Percentiles rank a stretch among this genome's conserved stretches.
Conservation (phyloP, 1,284 basidiomycete species). For the Meripilus lineatus region DNA sequence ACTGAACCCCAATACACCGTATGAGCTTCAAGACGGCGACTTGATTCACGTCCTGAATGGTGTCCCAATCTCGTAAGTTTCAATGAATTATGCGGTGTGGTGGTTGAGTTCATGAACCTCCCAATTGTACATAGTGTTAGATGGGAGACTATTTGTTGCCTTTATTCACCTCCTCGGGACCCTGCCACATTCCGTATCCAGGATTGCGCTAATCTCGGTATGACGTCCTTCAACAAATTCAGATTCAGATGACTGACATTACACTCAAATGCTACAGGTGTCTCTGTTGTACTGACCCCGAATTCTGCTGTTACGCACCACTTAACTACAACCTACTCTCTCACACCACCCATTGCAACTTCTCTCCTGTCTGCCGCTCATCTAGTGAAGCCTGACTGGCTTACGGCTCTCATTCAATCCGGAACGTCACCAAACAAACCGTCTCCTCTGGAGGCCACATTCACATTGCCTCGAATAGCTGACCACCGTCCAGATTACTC, state of each 20-base stretch:
- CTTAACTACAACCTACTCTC: slow-evolving; percentile 43
- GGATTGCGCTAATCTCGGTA: slow-evolving; percentile 54
- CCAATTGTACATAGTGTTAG: slow-evolving; percentile 31
- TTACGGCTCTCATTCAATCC: slow-evolving; percentile 48
- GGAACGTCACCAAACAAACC: slow-evolving; percentile 34
- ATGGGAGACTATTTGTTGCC: slow-evolving; percentile 53
- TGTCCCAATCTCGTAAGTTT: slow-evolving; percentile 38
- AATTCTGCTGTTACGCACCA: slow-evolving; percentile 54
- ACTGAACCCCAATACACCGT: slow-evolving; percentile 15
- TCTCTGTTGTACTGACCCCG: slow-evolving; percentile 44
- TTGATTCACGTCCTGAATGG: slow-evolving; percentile 40
- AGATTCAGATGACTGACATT: not conserved
- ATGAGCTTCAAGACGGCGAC: slow-evolving; percentile 46
- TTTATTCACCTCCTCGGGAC: slow-evolving; percentile 31
- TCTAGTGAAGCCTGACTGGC: slow-evolving; percentile 61
- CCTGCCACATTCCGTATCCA: slow-evolving; percentile 28
- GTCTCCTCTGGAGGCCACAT: slow-evolving; percentile 45
- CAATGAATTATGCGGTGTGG: not conserved
- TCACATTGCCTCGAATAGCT: slow-evolving; percentile 40
- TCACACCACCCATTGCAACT: slow-evolving; percentile 43
- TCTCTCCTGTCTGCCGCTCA: slow-evolving; percentile 52
- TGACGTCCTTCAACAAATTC: slow-evolving; percentile 10
- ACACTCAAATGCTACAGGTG: slow-evolving; percentile 35
- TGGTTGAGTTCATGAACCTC: not conserved
- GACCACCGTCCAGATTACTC: slow-evolving; percentile 57